Base-by-base conservation (phyloP, 2,329 filamentous ascomycete genomes). In the Myriosclerotinia curreyana region DNA sequence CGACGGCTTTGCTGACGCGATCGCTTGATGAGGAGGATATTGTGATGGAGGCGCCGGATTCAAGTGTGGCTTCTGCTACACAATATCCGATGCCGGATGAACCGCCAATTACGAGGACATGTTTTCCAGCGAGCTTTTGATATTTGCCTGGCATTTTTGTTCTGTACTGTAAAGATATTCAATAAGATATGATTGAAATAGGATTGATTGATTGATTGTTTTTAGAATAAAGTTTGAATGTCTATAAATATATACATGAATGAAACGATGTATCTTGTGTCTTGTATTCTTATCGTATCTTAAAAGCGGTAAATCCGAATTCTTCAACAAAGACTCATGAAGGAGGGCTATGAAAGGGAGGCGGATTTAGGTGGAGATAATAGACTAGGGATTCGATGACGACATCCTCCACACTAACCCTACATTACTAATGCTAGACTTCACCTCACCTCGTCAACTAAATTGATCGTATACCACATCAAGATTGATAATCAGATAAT, bases 51-150 rank as follows among this genome's bases (percentile, higher is more conserved):
- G 70, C 70, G 5, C 65, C 65, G 20, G 66, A 69, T 60, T 70
- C 67, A 44, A 73, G 60, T 5, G 66, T 66, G n/a, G 66, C 71
- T 69, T 72, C 71, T 49, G 71, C 69, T 2, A 74, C 71, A 22
- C 54, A 59, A 55, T 64, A 73, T 5, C 72, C 72, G 34, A 72
- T 67, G 61, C 72, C 72, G 3, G 70, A 69, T 6, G 68, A 69
- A 42, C 71, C 71, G 17, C 72, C 71, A 46, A 74, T 67, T 46
- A 74, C 64, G 9, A 74, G 64, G 31, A 74, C 66, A 31, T 70
- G 68, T 48, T 71, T 71, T 3, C 65, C 67, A 36, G 62, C 65
- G 15, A 74, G 67, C 66, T 72, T 73, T 55, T 70, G 67, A 53
- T 71, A 72, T 55, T 72, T 72, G 34, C 67, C 66, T 20, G 44